phyloP scores from a whole-genome alignment of 345 rosid species.

The Chamaenerion angustifolium region DNA sequence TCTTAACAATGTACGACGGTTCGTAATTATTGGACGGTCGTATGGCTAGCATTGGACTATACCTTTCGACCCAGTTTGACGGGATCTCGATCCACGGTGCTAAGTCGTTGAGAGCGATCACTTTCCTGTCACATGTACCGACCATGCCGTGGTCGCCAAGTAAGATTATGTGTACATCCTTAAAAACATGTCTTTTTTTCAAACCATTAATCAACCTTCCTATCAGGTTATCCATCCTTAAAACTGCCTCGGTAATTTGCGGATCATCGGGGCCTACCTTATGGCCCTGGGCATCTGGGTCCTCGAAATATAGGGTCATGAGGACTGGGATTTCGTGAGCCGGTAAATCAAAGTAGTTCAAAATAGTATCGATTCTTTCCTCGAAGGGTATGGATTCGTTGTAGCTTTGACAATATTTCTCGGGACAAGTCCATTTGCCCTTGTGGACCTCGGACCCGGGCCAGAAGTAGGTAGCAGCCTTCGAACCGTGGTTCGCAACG shows the following conservation, averaged over 20 bases:
- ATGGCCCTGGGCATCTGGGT: slow-evolving; percentile 95
- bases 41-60: slow-evolving; percentile 60
- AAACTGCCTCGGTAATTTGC: slow-evolving; percentile 59
- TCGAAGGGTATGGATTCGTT: slow-evolving; percentile 71
- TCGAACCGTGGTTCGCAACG: slow-evolving; percentile 59
- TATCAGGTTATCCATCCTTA: slow-evolving; percentile 50
- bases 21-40: slow-evolving; percentile 36
- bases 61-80: slow-evolving; percentile 49
- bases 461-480: slow-evolving; percentile 89
- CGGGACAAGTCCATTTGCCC: slow-evolving; percentile 77
- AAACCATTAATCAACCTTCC: slow-evolving; percentile 67
- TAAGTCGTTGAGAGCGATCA: slow-evolving; percentile 57
- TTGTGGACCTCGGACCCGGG: slow-evolving; percentile 94
- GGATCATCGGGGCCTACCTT: slow-evolving; percentile 88
- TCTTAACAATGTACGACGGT: slow-evolving; percentile 38
- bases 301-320: slow-evolving; percentile 83
- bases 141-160: slow-evolving; percentile 98
- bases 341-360: slow-evolving; percentile 66
- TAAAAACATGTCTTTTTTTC: slow-evolving; percentile 65
- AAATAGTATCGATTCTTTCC: slow-evolving; percentile 64
- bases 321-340: slow-evolving; percentile 47
- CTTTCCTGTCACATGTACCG: slow-evolving; percentile 72
- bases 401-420: slow-evolving; percentile 37
- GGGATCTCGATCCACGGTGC: slow-evolving; percentile 58
- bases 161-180: slow-evolving; percentile 70